These are phyloP conservation scores for Eucalyptus sp. DNA, from an alignment of 345 rosid species.

Conservation along the genomic window DNA sequence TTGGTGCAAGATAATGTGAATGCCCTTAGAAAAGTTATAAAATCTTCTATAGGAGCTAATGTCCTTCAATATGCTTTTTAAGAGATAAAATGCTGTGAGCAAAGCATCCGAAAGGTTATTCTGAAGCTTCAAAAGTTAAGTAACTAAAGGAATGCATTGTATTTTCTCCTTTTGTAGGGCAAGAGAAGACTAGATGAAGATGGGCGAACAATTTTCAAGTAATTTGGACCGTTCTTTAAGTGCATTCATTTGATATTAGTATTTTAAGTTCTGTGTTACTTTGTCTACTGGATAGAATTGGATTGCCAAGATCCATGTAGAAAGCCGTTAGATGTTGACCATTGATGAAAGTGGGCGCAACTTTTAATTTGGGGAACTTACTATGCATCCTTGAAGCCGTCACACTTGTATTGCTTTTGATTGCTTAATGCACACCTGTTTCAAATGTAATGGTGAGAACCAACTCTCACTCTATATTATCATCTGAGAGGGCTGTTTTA, in stretches of 20 bases:
- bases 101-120: not conserved
- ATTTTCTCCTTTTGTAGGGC: constrained; percentile 69
- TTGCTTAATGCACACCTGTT: not conserved
- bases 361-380: not conserved
- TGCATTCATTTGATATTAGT: not conserved
- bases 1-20: not conserved
- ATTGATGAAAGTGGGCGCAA: not conserved
- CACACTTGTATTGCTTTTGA: not conserved
- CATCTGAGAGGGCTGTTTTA: not conserved
- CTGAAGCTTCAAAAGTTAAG: not conserved
- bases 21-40: not conserved
- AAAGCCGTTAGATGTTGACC: not conserved
- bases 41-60: not conserved
- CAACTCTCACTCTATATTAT: not conserved
- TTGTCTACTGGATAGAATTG: not conserved
- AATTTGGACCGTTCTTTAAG: constrained; percentile 10
- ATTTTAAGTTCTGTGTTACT: not conserved
- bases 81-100: not conserved
- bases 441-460: not conserved
- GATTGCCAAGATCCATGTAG: not conserved
- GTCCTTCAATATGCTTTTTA: not conserved
- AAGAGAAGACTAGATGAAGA: constrained; percentile 87
- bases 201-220: constrained; percentile 28
- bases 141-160: constrained; percentile 6
- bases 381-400: not conserved